Base-by-base conservation (phyloP, 768 basidiomycete species). In the Tulasnella sp. region DNA sequence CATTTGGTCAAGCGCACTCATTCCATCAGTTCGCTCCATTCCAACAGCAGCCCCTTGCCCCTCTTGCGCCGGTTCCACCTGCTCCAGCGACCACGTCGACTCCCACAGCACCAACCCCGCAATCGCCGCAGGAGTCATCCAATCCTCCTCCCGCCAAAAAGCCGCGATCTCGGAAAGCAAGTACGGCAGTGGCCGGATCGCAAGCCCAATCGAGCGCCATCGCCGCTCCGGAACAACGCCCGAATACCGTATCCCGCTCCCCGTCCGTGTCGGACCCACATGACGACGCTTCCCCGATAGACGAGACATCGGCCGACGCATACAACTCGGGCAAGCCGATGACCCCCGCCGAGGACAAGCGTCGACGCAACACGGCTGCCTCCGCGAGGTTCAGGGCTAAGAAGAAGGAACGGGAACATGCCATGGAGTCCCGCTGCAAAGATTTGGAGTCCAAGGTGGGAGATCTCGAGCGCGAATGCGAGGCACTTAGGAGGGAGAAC, bases 401-500 rank as follows among this genome's bases (percentile, higher is more conserved):
- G 88, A 98, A 98, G 88, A 98, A 98, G 87, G 94, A 96, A 84
- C 88, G 96, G 18, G 96, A 98, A 85, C 91, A 90, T 2, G 95
- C 96, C 20, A 86, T 97, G 29, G 96, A 97, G 85, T 88, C 87
- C 61, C 91, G 90, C 81, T 90, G 93, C 20, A 95, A 94, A 85
- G 94, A 96, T 82, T 87, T 97, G 20, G 93, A 95, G 82, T 86
- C 86, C 0, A 89, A 91, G 74, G 93, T 96, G 18, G 87, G 85
- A 76, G 93, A 93, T 82, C 87, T 98, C 18, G 96, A 98, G 86
- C 89, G 92, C 83, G 95, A 97, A 84, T 96, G 96, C 84, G 95
- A 97, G 84, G 90, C 89, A 0, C 86, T 96, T 73, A 87, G 94
- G 71, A 87, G 93, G 78, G 95, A 98, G 86, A 98, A 98, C 82